Evolutionary conservation across 371 early-diverging fungal species (phyloP).

Genomic region (Dinochytrium kinnereticum): DNA sequence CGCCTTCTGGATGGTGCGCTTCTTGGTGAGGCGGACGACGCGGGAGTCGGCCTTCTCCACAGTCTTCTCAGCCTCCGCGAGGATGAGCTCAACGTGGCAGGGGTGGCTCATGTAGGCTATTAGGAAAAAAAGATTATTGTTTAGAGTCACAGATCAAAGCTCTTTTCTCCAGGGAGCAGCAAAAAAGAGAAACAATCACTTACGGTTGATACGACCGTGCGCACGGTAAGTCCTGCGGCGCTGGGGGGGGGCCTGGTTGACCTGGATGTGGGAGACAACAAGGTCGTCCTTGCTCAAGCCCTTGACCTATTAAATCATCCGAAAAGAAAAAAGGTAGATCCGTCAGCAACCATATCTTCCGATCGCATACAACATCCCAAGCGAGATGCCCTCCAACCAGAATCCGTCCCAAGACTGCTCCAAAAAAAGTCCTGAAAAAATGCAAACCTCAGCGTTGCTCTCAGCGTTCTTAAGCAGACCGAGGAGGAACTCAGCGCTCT

Average conservation of each 20-base stretch:
- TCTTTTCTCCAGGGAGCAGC: no score
- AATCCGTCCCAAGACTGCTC: conserved; percentile 3
- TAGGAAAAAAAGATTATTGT: conserved; percentile 25
- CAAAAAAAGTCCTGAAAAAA: background rate
- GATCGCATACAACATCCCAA: no score
- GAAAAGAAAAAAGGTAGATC: background rate
- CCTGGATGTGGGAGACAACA: conserved; percentile 94
- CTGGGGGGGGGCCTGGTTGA: conserved; percentile 98
- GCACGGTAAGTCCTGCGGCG: conserved; percentile 99
- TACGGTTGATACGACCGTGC: conserved; percentile 95
- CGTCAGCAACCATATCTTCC: no score
- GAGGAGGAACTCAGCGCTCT: conserved; percentile 92
- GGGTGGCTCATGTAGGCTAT: conserved; percentile 94
- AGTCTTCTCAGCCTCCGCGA: conserved; percentile 81
- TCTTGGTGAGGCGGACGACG: conserved; percentile 49
- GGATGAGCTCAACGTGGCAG: conserved; percentile 96
- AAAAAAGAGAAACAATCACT: conserved; percentile 32
- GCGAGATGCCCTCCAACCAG: background rate
- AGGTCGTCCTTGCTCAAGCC: conserved; percentile 86
- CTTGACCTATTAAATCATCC: conserved; percentile 71
- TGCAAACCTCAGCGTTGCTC: conserved; percentile 88
- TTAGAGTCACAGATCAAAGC: no score
- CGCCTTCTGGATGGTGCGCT: conserved; percentile 35
- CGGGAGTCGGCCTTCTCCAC: conserved; percentile 73
- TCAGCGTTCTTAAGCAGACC: conserved; percentile 97